Conservation (phyloP, 352 stramenopile species). For the Albugo candida region DNA sequence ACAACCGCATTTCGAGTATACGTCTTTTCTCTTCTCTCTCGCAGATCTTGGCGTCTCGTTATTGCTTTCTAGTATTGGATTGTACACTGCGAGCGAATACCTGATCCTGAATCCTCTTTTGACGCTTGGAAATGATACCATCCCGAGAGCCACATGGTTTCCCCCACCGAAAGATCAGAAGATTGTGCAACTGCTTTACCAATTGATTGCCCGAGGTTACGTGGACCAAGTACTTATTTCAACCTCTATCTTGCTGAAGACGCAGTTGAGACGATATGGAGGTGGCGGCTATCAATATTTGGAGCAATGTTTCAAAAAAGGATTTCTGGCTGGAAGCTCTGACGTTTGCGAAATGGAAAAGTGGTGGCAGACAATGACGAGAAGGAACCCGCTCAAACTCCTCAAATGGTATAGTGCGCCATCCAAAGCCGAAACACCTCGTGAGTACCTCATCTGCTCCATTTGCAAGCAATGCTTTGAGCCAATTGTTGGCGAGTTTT, state of each 20-base stretch:
- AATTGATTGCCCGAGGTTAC: constrained; percentile 7
- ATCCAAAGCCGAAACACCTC: constrained; percentile 27
- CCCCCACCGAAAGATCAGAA: constrained; percentile 18
- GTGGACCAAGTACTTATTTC: constrained; percentile 31
- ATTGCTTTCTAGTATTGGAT: constrained; percentile 43
- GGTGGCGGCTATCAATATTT: constrained; percentile 46
- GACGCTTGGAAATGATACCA: constrained; percentile 5
- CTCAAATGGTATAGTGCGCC: constrained; percentile 44
- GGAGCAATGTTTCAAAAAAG: constrained; percentile 24
- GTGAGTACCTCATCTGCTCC: constrained; percentile 53
- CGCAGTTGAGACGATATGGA: constrained; percentile 48
- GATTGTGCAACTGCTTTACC: constrained; percentile 19
- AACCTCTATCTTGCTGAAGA: constrained; percentile 34
- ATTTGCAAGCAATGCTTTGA: constrained; percentile 59
- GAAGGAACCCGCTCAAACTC: constrained; percentile 21
- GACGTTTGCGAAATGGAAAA: constrained; percentile 14
- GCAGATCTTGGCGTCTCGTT: constrained; percentile 19
- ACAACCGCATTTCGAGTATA: neutral
- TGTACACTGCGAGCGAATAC: constrained; percentile 35
- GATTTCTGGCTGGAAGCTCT: constrained; percentile 11
- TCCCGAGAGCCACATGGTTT: no score
- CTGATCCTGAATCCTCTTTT: constrained; percentile 17
- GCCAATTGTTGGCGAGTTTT: constrained; percentile 72
- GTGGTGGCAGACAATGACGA: constrained; percentile 19
- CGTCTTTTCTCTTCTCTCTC: constrained; percentile 22